Evolutionary conservation across 1,284 basidiomycete genomes (phyloP).

Genomic region (Cutaneotrichosporon curvatum): DNA sequence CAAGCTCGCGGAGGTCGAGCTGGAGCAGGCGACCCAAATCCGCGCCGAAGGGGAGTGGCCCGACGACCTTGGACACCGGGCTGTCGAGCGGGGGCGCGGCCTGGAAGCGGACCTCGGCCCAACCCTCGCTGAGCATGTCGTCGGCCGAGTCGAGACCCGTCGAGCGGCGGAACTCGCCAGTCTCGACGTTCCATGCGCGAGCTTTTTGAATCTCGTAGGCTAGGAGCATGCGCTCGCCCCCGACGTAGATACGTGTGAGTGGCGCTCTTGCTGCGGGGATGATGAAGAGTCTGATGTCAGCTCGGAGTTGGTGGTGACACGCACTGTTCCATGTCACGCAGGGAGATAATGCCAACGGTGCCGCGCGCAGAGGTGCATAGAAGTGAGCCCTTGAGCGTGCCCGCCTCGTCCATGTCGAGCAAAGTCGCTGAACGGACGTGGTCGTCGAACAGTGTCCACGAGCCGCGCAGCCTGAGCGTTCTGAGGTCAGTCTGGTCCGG

Average conservation of each 20-base stretch:
- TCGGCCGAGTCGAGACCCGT: constrained; percentile 68
- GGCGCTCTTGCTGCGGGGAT: constrained; percentile 68
- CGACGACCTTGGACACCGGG: constrained; percentile 11
- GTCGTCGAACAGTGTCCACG: constrained; percentile 48
- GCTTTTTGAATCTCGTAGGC: constrained; percentile 70
- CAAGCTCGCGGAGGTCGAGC: constrained; percentile 25
- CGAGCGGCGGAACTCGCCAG: constrained; percentile 76
- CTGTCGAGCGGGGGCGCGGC: constrained; percentile 1
- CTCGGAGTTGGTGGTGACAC: constrained; percentile 32
- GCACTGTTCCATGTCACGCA: constrained; percentile 72
- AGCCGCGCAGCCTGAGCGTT: constrained; percentile 23
- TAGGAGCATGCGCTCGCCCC: constrained; percentile 65
- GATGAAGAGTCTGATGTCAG: constrained; percentile 56
- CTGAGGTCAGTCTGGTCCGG: constrained; percentile 8
- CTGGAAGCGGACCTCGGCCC: constrained; percentile 57
- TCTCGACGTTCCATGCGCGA: constrained; percentile 80
- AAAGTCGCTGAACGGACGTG: constrained; percentile 32
- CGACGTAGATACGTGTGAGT: constrained; percentile 59
- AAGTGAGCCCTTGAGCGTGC: constrained; percentile 61
- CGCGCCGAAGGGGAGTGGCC: constrained; percentile 4
- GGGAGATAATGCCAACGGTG: constrained; percentile 66
- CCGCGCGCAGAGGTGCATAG: constrained; percentile 72
- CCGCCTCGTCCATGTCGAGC: constrained; percentile 40
- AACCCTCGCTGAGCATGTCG: constrained; percentile 66
- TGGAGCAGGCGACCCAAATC: constrained; percentile 21